Evolutionary conservation across 192 early-diverging fungal species (phyloP), one percentile per base, ranked within the genome.

Genomic region (Backusella morwellensis): DNA sequence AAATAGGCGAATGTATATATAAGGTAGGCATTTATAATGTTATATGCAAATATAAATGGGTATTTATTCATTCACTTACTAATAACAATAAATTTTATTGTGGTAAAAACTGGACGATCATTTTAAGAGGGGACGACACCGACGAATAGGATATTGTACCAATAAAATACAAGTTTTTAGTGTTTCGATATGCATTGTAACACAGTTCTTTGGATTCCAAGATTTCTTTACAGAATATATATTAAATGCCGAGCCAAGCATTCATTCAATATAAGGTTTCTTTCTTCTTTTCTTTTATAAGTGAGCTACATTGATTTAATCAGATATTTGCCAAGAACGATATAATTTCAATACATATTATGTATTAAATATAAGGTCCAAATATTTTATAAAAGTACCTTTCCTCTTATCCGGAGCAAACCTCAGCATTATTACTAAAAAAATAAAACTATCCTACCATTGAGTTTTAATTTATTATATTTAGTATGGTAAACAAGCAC

Each of bases 161-260:
- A 63, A 63, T 63, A 63, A 63, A 63, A 63, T 14, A 63, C 56
- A 63, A 26, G 23, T 63, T 63, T 63, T 63, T 63, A 63, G 56
- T 63, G 9, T 29, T 63, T 63, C 21, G 8, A 63, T 26, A 14
- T 63, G 26, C 56, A 63, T 63, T 63, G 56, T 63, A 63, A 63
- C 56, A 63, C 56, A 63, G 56, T 63, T 63, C 56, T 63, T 63
- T 23, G 11, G 56, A 63, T 63, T 63, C 56, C 56, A 29, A 63
- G 56, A 3, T 63, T 63, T 63, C 56, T 63, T 63, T 63, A 63
- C 56, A 63, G 56, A 63, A 63, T 63, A 63, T 50, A 50, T 63
- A 63, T 63, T 14, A 63, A 63, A 63, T 29, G 56, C 56, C 56
- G 56, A 63, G 56, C 23, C 56, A 63, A 63, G 23, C 2, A 63